Evolutionary conservation across 1,284 basidiomycete genomes (phyloP).

Genomic region (Ceratobasidium sp.): DNA sequence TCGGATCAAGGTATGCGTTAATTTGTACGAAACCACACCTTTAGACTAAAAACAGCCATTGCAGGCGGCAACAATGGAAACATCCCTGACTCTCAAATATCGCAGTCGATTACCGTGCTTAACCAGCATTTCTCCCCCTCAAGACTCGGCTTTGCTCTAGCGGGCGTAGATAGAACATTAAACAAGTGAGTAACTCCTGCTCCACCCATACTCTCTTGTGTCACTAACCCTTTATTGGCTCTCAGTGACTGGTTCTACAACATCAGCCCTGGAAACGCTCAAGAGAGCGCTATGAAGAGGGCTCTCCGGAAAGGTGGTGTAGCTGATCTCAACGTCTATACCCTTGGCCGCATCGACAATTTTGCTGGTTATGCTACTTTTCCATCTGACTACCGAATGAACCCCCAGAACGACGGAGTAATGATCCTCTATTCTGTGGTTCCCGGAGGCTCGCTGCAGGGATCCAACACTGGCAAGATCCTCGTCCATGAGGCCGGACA

Average conservation of each 20-base stretch:
- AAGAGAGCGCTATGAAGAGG: slow-evolving; percentile 67
- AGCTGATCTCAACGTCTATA: slow-evolving; percentile 46
- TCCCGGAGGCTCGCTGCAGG: slow-evolving; percentile 52
- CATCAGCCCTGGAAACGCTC: slow-evolving; percentile 57
- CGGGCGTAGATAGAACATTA: slow-evolving; percentile 45
- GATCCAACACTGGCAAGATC: slow-evolving; percentile 57
- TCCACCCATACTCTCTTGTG: not conserved
- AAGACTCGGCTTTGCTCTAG: slow-evolving; percentile 52
- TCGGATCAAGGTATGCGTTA: slow-evolving; percentile 6
- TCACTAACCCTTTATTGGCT: not conserved
- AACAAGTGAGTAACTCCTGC: not conserved
- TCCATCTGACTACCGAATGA: slow-evolving; percentile 20
- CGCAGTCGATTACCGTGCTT: slow-evolving; percentile 51
- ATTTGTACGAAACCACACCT: not conserved
- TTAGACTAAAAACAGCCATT: not conserved
- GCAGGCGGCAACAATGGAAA: slow-evolving; percentile 22
- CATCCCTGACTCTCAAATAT: slow-evolving; percentile 37
- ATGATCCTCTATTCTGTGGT: slow-evolving; percentile 53
- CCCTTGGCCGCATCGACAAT: slow-evolving; percentile 31
- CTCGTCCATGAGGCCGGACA: slow-evolving; percentile 70
- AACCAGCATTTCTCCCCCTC: slow-evolving; percentile 52
- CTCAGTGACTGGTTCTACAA: slow-evolving; percentile 43
- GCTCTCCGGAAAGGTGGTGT: slow-evolving; percentile 43
- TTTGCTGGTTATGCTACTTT: slow-evolving; percentile 51
- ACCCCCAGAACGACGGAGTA: slow-evolving; percentile 52